Evolutionary conservation across 129 eudicot genomes (phyloP).

Genomic region (Tanacetum coccineum): DNA sequence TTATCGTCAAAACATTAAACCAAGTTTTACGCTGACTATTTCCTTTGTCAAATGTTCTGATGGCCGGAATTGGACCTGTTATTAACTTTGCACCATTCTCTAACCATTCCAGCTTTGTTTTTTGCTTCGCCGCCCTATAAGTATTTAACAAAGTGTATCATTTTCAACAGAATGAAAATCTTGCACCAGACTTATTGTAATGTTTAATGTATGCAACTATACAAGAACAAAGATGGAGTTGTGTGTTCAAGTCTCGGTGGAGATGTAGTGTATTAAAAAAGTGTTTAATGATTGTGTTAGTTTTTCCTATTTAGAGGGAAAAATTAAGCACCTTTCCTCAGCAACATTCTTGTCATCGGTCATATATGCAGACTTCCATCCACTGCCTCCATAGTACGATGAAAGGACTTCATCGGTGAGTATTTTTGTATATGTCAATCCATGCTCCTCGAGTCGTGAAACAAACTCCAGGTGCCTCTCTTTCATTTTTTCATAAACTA

Average conservation of each 20-base stretch:
- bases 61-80: conserved; percentile 44
- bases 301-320: no score
- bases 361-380: conserved; percentile 18
- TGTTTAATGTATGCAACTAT: no score
- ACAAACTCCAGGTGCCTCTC: conserved; percentile 18
- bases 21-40: conserved; percentile 57
- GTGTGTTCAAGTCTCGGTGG: no score
- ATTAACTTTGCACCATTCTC: conserved; percentile 22
- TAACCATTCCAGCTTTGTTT: conserved; percentile 42
- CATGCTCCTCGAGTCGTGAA: conserved; percentile 10
- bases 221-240: no score
- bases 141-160: no score
- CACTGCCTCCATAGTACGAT: neutral
- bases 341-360: conserved; percentile 21
- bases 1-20: conserved; percentile 56
- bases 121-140: conserved; percentile 47
- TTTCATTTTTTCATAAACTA: conserved; percentile 12
- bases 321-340: conserved; percentile 6
- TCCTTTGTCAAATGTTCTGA: conserved; percentile 35
- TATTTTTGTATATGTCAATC: neutral
- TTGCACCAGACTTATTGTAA: no score
- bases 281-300: no score
- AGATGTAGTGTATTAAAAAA: no score
- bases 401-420: neutral
- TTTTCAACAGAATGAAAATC: no score